Evolutionary conservation across 169 alveolate species (phyloP).

Genomic region (Cryptosporidium bovis): DNA sequence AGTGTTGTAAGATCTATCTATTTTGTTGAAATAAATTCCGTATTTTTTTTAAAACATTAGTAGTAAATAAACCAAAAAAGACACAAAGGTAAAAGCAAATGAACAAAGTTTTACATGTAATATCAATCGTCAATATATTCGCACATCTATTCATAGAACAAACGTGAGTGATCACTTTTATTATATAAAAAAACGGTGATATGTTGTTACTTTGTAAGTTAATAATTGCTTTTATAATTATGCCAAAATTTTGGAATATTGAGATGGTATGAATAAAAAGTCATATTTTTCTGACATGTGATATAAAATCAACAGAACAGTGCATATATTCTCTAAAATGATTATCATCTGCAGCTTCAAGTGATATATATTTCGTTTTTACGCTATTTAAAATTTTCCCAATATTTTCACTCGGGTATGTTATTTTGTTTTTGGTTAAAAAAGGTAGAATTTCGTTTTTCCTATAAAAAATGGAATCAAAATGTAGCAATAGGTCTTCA

Average conservation of each 20-base stretch:
- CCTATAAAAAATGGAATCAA: too few relatives aligned
- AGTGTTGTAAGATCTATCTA: slow-evolving; percentile 28
- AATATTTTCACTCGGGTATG: too few relatives aligned
- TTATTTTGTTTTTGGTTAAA: too few relatives aligned
- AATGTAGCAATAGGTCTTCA: too few relatives aligned
- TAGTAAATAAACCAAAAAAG: slow-evolving; percentile 19
- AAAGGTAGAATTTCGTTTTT: too few relatives aligned
- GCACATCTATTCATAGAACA: neutral
- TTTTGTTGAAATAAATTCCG: slow-evolving; percentile 49
- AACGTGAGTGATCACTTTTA: neutral
- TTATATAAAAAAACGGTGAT: slow-evolving; percentile 22
- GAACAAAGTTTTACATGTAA: slow-evolving; percentile 4
- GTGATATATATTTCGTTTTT: too few relatives aligned
- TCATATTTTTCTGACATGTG: too few relatives aligned
- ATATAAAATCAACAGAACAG: too few relatives aligned
- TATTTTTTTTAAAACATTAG: slow-evolving; percentile 55
- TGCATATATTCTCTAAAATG: too few relatives aligned
- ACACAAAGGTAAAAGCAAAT: slow-evolving; percentile 38
- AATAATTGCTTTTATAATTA: slow-evolving; percentile 16
- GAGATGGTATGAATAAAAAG: neutral
- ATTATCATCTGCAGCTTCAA: too few relatives aligned
- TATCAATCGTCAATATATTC: neutral
- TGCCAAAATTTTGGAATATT: slow-evolving; percentile 12
- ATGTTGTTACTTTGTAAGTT: slow-evolving; percentile 30
- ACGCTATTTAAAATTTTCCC: too few relatives aligned